Base-by-base conservation (phyloP, 768 basidiomycete species). In the Phaeotremella fagi region DNA sequence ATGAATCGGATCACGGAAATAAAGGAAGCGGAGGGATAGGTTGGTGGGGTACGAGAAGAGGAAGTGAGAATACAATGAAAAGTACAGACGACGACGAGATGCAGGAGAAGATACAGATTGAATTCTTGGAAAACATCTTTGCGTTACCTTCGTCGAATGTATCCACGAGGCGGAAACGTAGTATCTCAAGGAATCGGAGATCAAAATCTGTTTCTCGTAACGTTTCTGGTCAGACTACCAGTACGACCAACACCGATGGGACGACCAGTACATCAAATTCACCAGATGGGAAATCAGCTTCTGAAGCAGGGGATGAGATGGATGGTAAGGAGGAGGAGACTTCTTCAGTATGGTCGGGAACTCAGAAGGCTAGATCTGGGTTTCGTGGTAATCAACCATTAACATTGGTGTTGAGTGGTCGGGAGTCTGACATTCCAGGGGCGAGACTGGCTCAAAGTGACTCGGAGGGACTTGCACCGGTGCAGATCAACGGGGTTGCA, bases 61-160 rank as follows among this genome's bases (percentile, higher is more conserved):
- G 51, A 43, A 68, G 66, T 37, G 66, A 64, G 23, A 59, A 59
- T 43, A 63, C 56, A 2, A 47, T 52, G 9, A 18, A 18, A 2
- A 45, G 45, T n/a, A 31, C 46, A 2, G 31, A 27, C 7, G 22
- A 35, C 16, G 28, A 44, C 38, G 9, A 12, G 27, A 49, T 1
- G 53, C 54, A 41, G 22, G 9, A 22, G 20, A 41, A 18, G 38
- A 20, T 35, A 18, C 12, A 61, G 29, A 36, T 63, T 11, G 54
- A 58, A 7, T 69, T 66, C 23, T 27, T 63, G 25, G 36, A 52
- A 26, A 61, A 64, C 2, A 42, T 42, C 37, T 69, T 56, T 25
- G 61, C 57, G 1, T 45, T 61, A 11, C 60, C 60, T 26, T 37
- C 38, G 33, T 9, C 9, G 11, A 35, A 9, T n/a, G 38, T 41